These are phyloP conservation scores for Termitomyces sp. DNA, from an alignment of 768 basidiomycete genomes.

Conservation along the genomic window DNA sequence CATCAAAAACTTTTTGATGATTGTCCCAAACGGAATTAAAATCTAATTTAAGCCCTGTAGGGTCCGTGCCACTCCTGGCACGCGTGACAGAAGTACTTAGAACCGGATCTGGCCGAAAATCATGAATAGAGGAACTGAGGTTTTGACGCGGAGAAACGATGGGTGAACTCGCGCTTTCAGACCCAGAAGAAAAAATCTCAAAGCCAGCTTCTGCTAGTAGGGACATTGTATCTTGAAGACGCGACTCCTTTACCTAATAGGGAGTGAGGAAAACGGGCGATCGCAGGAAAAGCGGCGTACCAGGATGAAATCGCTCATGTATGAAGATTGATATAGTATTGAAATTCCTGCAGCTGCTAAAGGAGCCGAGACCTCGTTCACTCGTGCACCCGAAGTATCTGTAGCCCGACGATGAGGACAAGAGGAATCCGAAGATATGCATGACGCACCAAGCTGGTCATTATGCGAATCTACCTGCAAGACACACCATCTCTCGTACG, in stretches of 20 bases:
- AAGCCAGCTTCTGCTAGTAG: conserved; percentile 61
- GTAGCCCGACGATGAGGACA: background rate
- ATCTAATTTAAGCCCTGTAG: conserved; percentile 14
- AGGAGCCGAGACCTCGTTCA: conserved; percentile 71
- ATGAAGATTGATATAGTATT: conserved; percentile 78
- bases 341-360: conserved; percentile 74
- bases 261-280: conserved; percentile 4
- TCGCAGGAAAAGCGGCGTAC: conserved; percentile 32
- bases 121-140: conserved; percentile 12
- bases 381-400: conserved; percentile 69
- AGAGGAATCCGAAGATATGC: conserved; percentile 1
- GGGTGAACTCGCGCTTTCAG: conserved; percentile 28
- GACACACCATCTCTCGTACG: conserved; percentile 71
- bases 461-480: conserved; percentile 79
- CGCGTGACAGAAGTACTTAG: conserved; percentile 30
- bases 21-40: conserved; percentile 7
- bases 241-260: conserved; percentile 58
- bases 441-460: conserved; percentile 52
- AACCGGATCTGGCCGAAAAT: conserved; percentile 17
- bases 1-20: background rate
- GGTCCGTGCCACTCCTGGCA: conserved; percentile 30
- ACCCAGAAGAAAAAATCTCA: conserved; percentile 50
- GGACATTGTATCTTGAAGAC: conserved; percentile 55
- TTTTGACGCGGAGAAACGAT: conserved; percentile 11
- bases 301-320: conserved; percentile 79